phyloP scores from a whole-genome alignment of 2,329 filamentous ascomycete species.

The Aspergillus vadensis region DNA sequence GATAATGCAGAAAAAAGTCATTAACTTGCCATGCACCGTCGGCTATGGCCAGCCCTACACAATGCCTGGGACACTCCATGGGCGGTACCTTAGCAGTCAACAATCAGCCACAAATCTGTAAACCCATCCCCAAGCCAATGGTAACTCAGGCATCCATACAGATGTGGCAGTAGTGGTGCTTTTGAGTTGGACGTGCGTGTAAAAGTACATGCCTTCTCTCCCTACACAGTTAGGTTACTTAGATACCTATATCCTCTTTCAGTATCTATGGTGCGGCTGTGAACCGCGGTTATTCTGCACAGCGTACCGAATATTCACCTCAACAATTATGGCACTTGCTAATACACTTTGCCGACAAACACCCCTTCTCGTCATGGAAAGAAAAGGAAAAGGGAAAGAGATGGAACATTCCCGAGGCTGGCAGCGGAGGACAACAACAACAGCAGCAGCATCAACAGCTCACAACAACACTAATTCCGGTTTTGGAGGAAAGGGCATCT shows the following conservation, averaged over 20 bases:
- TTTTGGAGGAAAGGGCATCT: background rate
- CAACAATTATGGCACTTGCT: background rate
- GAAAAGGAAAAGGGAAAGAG: background rate
- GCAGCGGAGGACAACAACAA: background rate
- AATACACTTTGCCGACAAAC: background rate
- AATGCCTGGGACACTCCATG: background rate
- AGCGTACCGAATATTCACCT: background rate
- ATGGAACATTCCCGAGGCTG: background rate
- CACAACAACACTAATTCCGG: background rate
- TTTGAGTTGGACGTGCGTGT: background rate
- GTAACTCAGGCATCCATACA: slow-evolving; percentile 1
- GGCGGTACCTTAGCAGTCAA: slow-evolving; percentile 3
- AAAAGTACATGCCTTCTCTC: background rate
- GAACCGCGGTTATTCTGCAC: background rate
- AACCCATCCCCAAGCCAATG: background rate
- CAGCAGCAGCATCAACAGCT: background rate
- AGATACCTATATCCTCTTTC: background rate
- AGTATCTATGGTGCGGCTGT: background rate
- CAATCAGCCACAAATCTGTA: slow-evolving; percentile 2
- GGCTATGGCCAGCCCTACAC: background rate
- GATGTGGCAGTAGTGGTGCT: background rate
- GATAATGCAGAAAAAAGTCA: background rate
- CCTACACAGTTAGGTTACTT: background rate
- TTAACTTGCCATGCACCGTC: background rate
- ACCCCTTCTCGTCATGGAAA: background rate